Evolutionary conservation across 106 monocot species (phyloP).

Genomic region (Dendrobium chrysotoxum): DNA sequence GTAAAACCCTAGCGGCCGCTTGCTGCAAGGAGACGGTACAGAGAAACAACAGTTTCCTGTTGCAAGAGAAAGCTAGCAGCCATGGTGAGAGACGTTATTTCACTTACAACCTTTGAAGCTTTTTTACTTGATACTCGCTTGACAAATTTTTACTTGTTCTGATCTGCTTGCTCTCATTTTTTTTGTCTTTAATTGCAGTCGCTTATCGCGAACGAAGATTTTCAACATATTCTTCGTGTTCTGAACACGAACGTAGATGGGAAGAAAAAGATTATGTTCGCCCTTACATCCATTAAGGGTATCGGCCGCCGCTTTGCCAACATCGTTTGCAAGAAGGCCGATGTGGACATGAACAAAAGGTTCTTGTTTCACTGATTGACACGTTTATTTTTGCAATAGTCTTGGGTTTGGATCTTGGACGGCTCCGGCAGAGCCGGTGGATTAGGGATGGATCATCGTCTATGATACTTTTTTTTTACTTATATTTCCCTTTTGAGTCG

Average conservation of each 20-base stretch:
- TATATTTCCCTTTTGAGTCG: not conserved
- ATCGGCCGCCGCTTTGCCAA: conserved; percentile 83
- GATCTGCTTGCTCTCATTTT: not conserved
- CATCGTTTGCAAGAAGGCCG: conserved; percentile 96
- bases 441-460: not conserved
- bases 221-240: conserved; percentile 95
- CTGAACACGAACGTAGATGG: conserved; percentile 95
- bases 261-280: conserved; percentile 93
- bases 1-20: not conserved
- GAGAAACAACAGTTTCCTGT: not conserved
- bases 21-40: not conserved
- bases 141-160: not conserved
- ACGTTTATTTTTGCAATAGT: not conserved
- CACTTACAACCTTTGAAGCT: not conserved
- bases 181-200: conserved; percentile 22
- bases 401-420: no score
- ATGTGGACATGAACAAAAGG: conserved; percentile 98
- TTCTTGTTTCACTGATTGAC: not conserved
- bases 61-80: not conserved
- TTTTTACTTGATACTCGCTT: not conserved
- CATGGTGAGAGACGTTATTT: not conserved
- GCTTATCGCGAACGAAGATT: conserved; percentile 82
- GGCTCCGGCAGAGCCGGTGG: no score
- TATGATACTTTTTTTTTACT: not conserved
- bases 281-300: conserved; percentile 94